phyloP scores from a whole-genome alignment of 345 rosid genomes.

The Brassica carinata region DNA sequence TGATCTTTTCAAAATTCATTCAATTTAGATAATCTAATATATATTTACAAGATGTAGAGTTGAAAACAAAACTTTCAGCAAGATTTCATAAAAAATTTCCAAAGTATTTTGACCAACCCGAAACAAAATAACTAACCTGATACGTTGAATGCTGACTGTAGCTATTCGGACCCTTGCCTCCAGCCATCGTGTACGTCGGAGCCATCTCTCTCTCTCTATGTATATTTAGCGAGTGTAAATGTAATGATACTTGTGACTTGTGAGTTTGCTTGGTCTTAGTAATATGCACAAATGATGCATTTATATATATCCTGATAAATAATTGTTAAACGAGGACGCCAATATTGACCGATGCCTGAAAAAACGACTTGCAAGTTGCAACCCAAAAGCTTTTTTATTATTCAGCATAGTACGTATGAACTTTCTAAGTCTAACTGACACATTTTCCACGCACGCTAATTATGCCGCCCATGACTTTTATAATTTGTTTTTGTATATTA shows the following conservation, averaged over 20 bases:
- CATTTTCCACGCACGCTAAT: neutral
- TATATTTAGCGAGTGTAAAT: neutral
- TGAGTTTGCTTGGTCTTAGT: neutral
- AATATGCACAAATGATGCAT: neutral
- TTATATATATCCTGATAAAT: conserved; percentile 4
- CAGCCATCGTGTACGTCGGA: conserved; percentile 36
- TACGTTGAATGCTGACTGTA: conserved; percentile 35
- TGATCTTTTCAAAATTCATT: neutral
- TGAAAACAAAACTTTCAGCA: neutral
- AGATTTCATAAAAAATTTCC: neutral
- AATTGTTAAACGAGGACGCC: neutral
- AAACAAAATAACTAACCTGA: conserved; percentile 20
- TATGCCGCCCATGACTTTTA: neutral
- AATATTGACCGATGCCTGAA: conserved; percentile 15
- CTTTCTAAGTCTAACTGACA: neutral
- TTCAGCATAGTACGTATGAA: neutral
- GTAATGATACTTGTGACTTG: neutral
- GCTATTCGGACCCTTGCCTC: conserved; percentile 35
- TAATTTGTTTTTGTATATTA: neutral
- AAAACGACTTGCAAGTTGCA: neutral
- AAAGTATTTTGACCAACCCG: neutral
- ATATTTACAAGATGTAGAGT: neutral
- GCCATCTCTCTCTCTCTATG: conserved; percentile 13
- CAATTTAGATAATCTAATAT: neutral
- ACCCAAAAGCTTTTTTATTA: neutral